Conservation (phyloP, 345 rosid species). For the Ceriops zippeliana region DNA sequence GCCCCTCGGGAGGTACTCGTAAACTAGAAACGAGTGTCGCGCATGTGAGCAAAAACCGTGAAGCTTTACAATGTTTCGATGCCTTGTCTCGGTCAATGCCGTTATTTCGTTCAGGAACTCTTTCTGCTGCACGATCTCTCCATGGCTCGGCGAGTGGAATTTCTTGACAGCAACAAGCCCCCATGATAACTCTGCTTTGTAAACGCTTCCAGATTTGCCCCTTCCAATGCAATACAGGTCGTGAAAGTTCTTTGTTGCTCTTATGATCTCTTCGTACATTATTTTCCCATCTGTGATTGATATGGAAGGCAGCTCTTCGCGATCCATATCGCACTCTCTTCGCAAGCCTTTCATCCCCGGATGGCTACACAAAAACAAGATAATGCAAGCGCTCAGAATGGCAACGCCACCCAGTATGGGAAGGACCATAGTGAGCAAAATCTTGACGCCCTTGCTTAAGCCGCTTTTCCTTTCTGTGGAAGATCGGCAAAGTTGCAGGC, state of each 20-base stretch:
- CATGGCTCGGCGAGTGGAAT: neutral
- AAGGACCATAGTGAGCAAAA: neutral
- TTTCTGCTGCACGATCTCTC: neutral
- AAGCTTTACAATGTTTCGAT: constrained; percentile 36
- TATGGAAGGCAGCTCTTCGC: neutral
- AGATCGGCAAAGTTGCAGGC: constrained; percentile 17
- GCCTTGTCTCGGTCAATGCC: constrained; percentile 26
- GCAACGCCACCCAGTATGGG: constrained; percentile 2
- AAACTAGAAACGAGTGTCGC: constrained; percentile 30
- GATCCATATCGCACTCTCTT: neutral
- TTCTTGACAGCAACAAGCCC: constrained; percentile 29
- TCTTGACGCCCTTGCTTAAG: no score
- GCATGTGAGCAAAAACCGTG: constrained; percentile 29
- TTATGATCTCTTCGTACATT: constrained; percentile 16
- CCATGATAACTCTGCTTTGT: constrained; percentile 16
- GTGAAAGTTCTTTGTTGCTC: constrained; percentile 18
- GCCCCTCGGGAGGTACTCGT: constrained; percentile 32
- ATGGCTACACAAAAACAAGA: neutral
- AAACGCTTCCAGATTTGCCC: constrained; percentile 30
- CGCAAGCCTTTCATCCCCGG: neutral
- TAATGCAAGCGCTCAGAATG: neutral
- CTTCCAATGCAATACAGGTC: constrained; percentile 18
- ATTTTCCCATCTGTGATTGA: constrained; percentile 19
- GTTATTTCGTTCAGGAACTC: constrained; percentile 28
- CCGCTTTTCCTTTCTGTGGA: neutral